These are phyloP conservation scores for Endothia cerciana DNA, from an alignment of 2,329 filamentous ascomycete species.

Conservation along the genomic window DNA sequence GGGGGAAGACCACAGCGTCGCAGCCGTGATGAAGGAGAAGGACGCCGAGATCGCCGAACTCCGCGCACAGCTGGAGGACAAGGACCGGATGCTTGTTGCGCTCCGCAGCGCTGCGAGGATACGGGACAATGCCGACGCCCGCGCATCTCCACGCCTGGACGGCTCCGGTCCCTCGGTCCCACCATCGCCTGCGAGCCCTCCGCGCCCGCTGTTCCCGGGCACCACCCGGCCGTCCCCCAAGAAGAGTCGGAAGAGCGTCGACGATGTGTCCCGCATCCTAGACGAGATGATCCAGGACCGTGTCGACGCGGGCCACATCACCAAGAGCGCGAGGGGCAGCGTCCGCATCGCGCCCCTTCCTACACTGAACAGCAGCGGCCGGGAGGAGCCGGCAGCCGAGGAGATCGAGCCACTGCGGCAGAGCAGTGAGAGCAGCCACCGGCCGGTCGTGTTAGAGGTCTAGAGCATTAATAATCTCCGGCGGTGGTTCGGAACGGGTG, in stretches of 20 bases:
- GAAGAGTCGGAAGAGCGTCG: slow-evolving; percentile 68
- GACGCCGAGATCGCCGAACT: slow-evolving; percentile 91
- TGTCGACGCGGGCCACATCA: slow-evolving; percentile 74
- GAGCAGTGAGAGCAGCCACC: slow-evolving; percentile 32
- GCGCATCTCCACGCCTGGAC: slow-evolving; percentile 40
- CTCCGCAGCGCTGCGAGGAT: slow-evolving; percentile 84
- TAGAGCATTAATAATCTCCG: slow-evolving; percentile 27
- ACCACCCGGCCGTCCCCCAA: slow-evolving; percentile 35
- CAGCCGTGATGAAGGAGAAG: slow-evolving; percentile 78
- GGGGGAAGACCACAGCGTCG: slow-evolving; percentile 78
- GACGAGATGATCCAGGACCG: slow-evolving; percentile 96
- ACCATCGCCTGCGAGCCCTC: slow-evolving; percentile 37
- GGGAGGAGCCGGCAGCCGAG: slow-evolving; percentile 41
- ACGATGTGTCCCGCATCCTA: slow-evolving; percentile 90
- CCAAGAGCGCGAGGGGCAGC: slow-evolving; percentile 69
- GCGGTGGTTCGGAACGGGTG: slow-evolving; percentile 15
- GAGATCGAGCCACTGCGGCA: slow-evolving; percentile 45
- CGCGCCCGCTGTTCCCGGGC: slow-evolving; percentile 30
- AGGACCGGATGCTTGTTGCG: slow-evolving; percentile 89
- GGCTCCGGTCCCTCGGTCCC: slow-evolving; percentile 17
- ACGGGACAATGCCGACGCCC: slow-evolving; percentile 69
- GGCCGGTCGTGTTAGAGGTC: slow-evolving; percentile 26
- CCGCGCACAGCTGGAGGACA: slow-evolving; percentile 87
- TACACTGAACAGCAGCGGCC: slow-evolving; percentile 35
- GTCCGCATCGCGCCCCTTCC: slow-evolving; percentile 55